These are phyloP conservation scores for Gossypium rotundifolium DNA, from an alignment of 345 rosid genomes.

Conservation along the genomic window DNA sequence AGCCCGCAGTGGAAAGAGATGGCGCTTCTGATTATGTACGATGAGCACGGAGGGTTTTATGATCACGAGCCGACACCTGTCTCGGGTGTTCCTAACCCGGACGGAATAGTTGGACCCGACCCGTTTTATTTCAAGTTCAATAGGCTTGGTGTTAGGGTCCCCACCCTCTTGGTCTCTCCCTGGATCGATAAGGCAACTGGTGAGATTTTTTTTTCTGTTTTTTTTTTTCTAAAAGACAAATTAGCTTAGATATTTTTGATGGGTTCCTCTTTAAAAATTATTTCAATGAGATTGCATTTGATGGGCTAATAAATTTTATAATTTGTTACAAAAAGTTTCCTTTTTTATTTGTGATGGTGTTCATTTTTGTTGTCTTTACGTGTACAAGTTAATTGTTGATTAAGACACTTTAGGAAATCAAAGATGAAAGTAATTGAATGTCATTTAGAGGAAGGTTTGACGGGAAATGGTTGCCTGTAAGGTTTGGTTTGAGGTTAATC, in stretches of 20 bases:
- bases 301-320: neutral
- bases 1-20: slow-evolving; percentile 98
- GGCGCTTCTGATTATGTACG: slow-evolving; percentile 87
- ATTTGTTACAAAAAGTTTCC: neutral
- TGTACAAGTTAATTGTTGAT: neutral
- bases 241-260: neutral
- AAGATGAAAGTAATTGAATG: neutral
- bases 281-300: too few relatives aligned
- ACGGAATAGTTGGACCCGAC: slow-evolving; percentile 88
- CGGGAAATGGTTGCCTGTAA: neutral
- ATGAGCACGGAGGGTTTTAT: slow-evolving; percentile 96
- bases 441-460: neutral
- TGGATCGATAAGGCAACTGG: slow-evolving; percentile 97
- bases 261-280: too few relatives aligned
- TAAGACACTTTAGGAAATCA: neutral
- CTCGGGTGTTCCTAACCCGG: slow-evolving; percentile 75
- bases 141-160: slow-evolving; percentile 90
- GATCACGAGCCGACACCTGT: slow-evolving; percentile 95
- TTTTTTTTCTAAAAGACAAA: neutral
- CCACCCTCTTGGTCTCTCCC: slow-evolving; percentile 72
- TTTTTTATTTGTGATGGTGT: neutral
- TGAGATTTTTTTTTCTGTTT: slow-evolving; percentile 25
- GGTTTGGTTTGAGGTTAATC: neutral
- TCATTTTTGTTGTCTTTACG: neutral
- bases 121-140: slow-evolving; percentile 87